Base-by-base conservation (phyloP, 2,329 filamentous ascomycete species). In the Penicillium fuscoglaucum region DNA sequence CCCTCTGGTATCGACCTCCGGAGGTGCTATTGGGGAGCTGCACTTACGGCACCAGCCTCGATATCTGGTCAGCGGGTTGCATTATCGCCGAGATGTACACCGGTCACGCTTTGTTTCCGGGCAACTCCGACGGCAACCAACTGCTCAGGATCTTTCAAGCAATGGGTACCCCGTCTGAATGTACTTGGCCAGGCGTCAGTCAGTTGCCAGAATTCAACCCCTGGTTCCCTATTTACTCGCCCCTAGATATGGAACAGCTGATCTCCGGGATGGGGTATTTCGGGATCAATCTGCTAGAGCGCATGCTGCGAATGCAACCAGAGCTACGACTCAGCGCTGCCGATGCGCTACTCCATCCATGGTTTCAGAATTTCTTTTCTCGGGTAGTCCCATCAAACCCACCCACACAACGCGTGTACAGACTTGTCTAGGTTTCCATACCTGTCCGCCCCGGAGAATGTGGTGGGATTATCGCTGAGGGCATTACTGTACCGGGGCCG, bases 41-140 rank as follows among this genome's bases (percentile, higher is more conserved):
- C 64, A 97, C 93, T n/a, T 99, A 99, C 80, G 98, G 96, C 78
- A 98, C 95, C 17, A 96, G 91, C 78, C 98, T 99, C 74, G 95
- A 99, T 72, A 98, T 99, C 73, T 99, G 95, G 95, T 96, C 91
- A 6, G 93, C 93, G 6, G 95, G 95, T 55, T 98, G 95, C 76
- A 99, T 99, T 81, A 98, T 99, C 93, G 95, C 95, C 8, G 95
- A 99, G 78, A 97, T 99, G 92, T 98, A 95, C 76, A 97, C 93
- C 0, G 93, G 95, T 6, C 85, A 93, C n/a, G 95, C 95, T 0
- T 84, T 99, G 5, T 99, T 99, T 79, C 93, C 95, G 0, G 95
- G 95, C 57, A 98, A 93, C 2, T 96, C 93, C 37, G 98, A 99
- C 74, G 93, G 98, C 75, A 95, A 99, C 72, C 93, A 99, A 76